Percentiles rank a stretch among this genome's conserved stretches.
These are phyloP conservation scores for Venturia nashicola DNA, from an alignment of 2,329 filamentous ascomycete genomes.

Conservation along the genomic window DNA sequence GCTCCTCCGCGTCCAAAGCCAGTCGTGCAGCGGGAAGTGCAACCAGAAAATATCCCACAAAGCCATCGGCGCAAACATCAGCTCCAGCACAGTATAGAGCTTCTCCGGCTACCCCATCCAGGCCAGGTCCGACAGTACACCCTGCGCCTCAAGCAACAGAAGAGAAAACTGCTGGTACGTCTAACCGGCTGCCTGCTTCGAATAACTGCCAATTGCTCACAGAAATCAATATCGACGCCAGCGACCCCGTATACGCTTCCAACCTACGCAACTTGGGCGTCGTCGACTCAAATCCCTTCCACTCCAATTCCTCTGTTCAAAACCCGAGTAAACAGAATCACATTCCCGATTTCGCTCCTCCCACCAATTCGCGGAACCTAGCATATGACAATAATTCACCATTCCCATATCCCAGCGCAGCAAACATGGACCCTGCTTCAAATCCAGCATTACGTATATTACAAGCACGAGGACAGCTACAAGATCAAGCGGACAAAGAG, in stretches of 20 bases:
- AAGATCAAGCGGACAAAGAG: slow-evolving; percentile 42
- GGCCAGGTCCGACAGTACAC: slow-evolving; percentile 28
- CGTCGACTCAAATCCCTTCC: slow-evolving; percentile 44
- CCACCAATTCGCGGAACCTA: slow-evolving; percentile 11
- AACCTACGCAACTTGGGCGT: slow-evolving; percentile 59
- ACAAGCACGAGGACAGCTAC: slow-evolving; percentile 37
- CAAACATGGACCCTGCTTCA: slow-evolving; percentile 15
- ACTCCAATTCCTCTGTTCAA: slow-evolving; percentile 40
- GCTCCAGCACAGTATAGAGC: slow-evolving; percentile 14
- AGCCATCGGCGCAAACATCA: slow-evolving; percentile 20
- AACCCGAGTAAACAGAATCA: slow-evolving; percentile 17
- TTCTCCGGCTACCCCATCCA: slow-evolving; percentile 18
- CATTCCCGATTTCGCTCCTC: slow-evolving; percentile 15
- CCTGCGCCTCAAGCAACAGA: slow-evolving; percentile 26
- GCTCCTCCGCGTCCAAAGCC: slow-evolving; percentile 46
- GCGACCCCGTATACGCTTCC: slow-evolving; percentile 58
- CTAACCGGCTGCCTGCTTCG: not conserved
- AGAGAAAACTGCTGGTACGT: slow-evolving; percentile 26
- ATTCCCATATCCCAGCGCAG: slow-evolving; percentile 15
- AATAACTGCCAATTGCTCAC: not conserved
- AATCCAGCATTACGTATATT: slow-evolving; percentile 46
- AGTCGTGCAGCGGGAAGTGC: slow-evolving; percentile 34
- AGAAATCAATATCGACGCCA: slow-evolving; percentile 49
- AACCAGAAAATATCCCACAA: slow-evolving; percentile 44
- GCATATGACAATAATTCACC: slow-evolving; percentile 20